Conservation (phyloP, 345 rosid species). For the Syzygium aromaticum region DNA sequence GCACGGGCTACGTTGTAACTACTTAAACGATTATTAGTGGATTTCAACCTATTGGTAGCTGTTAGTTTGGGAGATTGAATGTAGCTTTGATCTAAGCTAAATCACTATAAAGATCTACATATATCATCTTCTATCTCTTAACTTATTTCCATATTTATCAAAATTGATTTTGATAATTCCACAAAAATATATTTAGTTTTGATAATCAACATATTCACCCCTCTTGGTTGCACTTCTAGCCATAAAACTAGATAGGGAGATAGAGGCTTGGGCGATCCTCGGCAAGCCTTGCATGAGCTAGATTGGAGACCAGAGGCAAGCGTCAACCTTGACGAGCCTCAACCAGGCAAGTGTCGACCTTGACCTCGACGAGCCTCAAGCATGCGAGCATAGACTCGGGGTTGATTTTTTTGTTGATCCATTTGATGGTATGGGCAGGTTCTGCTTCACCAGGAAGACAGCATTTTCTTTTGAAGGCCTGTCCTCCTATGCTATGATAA, state of each 20-base stretch:
- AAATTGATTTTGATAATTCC: no score
- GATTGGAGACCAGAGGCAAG: neutral
- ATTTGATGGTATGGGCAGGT: slow-evolving; percentile 62
- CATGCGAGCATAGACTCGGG: slow-evolving; percentile 9
- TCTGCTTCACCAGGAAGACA: slow-evolving; percentile 55
- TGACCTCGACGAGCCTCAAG: neutral
- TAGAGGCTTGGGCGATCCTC: neutral
- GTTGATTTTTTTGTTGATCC: slow-evolving; percentile 77
- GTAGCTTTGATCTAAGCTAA: no score
- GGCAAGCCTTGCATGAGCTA: neutral
- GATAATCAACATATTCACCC: no score
- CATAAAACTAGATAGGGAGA: neutral
- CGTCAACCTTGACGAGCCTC: neutral
- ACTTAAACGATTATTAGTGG: no score
- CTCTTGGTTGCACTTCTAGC: no score
- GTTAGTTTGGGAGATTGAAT: no score
- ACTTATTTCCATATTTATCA: no score
- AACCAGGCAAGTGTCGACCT: neutral
- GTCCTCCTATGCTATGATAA: slow-evolving; percentile 40
- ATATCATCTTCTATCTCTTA: no score
- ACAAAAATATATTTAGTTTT: no score
- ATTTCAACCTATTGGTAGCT: no score
- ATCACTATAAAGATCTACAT: no score
- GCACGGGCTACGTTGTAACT: no score
- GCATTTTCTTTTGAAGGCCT: slow-evolving; percentile 56